Base-by-base conservation (phyloP, 371 early-diverging fungal genomes). In the Syncephalis plumigaleata region DNA sequence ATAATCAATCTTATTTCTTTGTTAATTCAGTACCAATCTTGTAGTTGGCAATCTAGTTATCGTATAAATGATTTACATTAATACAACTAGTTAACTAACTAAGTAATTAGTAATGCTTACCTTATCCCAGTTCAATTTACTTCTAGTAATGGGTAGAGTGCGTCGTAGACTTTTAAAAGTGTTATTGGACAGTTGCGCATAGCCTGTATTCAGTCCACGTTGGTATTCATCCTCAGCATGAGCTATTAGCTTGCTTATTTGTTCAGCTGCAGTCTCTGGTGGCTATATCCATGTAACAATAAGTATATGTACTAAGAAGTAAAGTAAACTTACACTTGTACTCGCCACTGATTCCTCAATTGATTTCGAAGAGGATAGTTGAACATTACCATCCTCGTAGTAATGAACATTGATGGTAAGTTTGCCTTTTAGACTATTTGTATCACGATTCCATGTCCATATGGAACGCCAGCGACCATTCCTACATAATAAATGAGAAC, bases 361-460 rank as follows among this genome's bases (percentile, higher is more conserved):
- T 0, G 77, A 77, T 55, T 86, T 83, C 18, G 68, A 67, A 15
- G 85, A 69, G 49, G 85, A 80, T 49, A 92, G 59, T 61, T 97
- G 98, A 38, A 97, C 94, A 53, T 97, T 97, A 22, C 98, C 98
- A 52, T 97, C 94, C 67, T 97, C 98, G 60, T 87, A 97, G 63
- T 97, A 97, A 55, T 97, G 98, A 16, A 95, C 90, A 43, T 78
- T 69, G 21, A 81, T 75, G 55, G 75, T 74, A 36, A 85, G 54
- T 9, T 51, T 52, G 2, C 93, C 94, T 49, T 66, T 77, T 13
- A 92, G 55, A 36, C 70, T 67, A 24, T 66, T 68, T 0, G 74
- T 56, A 24, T 66, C 60, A 36, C 71, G 63, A 52, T 75, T 58
- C 42, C 73, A 66, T 2, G 66, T 70, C 88, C 91, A 96, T 20